Conservation (phyloP, 129 eudicot species). For the Centaurea solstitialis region DNA sequence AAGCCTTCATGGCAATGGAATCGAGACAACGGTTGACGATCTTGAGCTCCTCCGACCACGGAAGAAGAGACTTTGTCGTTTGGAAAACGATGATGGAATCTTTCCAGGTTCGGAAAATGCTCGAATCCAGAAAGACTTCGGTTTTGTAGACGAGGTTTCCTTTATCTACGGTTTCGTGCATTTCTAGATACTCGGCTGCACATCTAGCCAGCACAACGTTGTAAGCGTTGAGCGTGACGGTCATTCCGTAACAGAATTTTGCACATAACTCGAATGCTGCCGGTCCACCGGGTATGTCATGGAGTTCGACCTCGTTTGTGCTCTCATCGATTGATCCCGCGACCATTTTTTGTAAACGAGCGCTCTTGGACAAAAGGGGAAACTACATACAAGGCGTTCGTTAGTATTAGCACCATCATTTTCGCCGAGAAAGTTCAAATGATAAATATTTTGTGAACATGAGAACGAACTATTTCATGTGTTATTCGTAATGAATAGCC, state of each 20-base stretch:
- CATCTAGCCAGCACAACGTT: slow-evolving; percentile 84
- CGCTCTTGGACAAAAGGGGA: slow-evolving; percentile 86
- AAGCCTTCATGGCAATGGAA: slow-evolving; percentile 72
- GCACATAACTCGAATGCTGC: slow-evolving; percentile 84
- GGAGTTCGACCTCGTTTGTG: slow-evolving; percentile 46
- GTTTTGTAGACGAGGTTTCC: slow-evolving; percentile 83
- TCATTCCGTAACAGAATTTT: slow-evolving; percentile 88
- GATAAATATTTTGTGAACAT: background rate
- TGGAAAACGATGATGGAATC: slow-evolving; percentile 91
- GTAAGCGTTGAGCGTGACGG: slow-evolving; percentile 82
- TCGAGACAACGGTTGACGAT: slow-evolving; percentile 73
- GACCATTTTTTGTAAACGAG: slow-evolving; percentile 60
- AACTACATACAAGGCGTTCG: slow-evolving; percentile 47
- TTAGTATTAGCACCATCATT: background rate
- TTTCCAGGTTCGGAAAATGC: slow-evolving; percentile 87
- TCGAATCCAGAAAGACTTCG: slow-evolving; percentile 77
- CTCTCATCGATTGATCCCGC: slow-evolving; percentile 46
- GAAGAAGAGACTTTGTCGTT: slow-evolving; percentile 74
- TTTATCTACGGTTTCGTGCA: slow-evolving; percentile 73
- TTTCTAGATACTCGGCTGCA: slow-evolving; percentile 93
- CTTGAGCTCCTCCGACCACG: slow-evolving; percentile 81
- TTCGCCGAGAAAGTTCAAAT: background rate
- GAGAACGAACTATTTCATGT: background rate
- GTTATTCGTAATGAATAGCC: background rate
- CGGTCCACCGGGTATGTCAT: slow-evolving; percentile 90